phyloP scores from a whole-genome alignment of 2,329 filamentous ascomycete species.

The Fusarium neocosmosporiellum region DNA sequence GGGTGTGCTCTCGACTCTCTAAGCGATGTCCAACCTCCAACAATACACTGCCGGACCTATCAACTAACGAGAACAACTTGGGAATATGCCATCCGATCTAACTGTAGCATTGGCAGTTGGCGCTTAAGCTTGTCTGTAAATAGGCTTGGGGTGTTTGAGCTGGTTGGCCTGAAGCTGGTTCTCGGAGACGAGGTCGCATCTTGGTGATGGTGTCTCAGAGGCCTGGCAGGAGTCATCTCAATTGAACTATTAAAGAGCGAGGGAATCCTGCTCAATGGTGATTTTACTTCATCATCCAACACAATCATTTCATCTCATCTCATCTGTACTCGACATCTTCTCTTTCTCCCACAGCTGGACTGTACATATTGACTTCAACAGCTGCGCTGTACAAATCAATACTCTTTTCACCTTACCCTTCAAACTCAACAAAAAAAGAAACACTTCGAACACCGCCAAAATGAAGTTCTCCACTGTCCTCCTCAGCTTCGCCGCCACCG shows the following conservation, averaged over 20 bases:
- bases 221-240: neutral
- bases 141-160: neutral
- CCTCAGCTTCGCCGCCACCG: conserved; percentile 42
- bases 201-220: neutral
- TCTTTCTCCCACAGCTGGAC: conserved; percentile 2
- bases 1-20: neutral
- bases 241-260: conserved; percentile 3
- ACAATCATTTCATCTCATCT: neutral
- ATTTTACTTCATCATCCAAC: neutral
- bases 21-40: conserved; percentile 2
- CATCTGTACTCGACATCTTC: neutral
- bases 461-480: conserved; percentile 52
- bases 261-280: neutral
- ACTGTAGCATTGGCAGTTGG: neutral
- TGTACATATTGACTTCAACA: conserved; percentile 5
- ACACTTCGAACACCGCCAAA: conserved; percentile 10
- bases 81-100: neutral
- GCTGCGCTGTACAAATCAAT: conserved; percentile 7
- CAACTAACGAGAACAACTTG: neutral
- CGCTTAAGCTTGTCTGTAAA: neutral
- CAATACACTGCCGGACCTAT: neutral
- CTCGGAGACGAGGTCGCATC: neutral
- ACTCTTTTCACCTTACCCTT: neutral
- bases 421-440: neutral
- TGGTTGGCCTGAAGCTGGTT: neutral